phyloP scores from a whole-genome alignment of 2,329 filamentous ascomycete species.

The Leptographium galeiforme region DNA sequence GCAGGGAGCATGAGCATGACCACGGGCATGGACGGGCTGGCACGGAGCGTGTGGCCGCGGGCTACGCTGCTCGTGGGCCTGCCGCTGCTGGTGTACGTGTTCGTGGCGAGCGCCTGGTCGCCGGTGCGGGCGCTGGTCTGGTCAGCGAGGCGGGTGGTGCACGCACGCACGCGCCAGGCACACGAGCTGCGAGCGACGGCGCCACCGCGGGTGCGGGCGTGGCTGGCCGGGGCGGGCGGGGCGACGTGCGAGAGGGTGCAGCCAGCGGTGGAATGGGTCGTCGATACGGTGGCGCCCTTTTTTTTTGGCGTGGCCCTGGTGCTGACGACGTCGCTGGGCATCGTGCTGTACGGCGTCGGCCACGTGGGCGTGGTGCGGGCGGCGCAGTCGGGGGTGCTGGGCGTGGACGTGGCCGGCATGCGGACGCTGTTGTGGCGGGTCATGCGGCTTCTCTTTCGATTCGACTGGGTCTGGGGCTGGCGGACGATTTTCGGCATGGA shows the following conservation, averaged over 20 bases:
- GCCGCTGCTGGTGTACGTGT: neutral
- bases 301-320: slow-evolving; percentile 6
- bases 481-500: neutral
- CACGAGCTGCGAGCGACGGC: neutral
- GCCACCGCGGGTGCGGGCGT: neutral
- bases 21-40: neutral
- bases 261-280: neutral
- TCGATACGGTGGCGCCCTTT: slow-evolving; percentile 5
- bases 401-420: slow-evolving; percentile 6
- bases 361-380: slow-evolving; percentile 4
- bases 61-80: neutral
- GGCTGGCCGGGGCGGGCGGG: neutral
- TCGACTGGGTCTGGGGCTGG: slow-evolving; percentile 9
- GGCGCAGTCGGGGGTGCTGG: slow-evolving; percentile 6
- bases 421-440: slow-evolving; percentile 1
- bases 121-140: neutral
- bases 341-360: slow-evolving; percentile 8
- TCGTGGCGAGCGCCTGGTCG: neutral
- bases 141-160: too few species aligned
- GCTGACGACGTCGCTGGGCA: slow-evolving; percentile 3
- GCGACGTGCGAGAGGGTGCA: neutral
- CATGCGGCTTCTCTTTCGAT: slow-evolving; percentile 4
- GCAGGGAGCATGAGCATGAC: neutral
- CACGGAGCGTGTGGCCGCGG: neutral
- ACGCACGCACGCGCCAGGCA: too few species aligned